A percentile compares a stretch with the other conserved stretches of the same genome.
These are phyloP conservation scores for Lasiodiplodia citricola DNA, from an alignment of 2,329 filamentous ascomycete species.

Conservation along the genomic window DNA sequence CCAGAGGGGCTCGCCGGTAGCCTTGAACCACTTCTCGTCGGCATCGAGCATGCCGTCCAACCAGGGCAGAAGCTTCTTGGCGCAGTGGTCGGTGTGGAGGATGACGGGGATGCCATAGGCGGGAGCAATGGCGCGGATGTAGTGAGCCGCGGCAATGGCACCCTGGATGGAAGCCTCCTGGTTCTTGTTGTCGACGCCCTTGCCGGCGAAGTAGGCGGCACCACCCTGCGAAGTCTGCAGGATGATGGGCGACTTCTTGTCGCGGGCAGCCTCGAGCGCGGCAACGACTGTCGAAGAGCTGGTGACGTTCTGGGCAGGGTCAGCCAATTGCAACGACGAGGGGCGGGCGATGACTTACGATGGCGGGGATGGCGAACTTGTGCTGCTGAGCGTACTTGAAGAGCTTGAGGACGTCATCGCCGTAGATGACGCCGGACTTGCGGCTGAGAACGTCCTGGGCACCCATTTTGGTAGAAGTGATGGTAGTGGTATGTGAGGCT, in stretches of 20 bases:
- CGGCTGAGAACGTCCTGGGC: conserved; percentile 61
- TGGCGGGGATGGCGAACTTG: conserved; percentile 85
- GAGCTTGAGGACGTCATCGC: conserved; percentile 70
- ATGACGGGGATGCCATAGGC: conserved; percentile 82
- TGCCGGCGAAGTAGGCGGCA: conserved; percentile 65
- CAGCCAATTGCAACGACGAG: neutral
- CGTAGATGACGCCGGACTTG: conserved; percentile 68
- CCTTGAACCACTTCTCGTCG: conserved; percentile 95
- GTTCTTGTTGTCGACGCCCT: conserved; percentile 54
- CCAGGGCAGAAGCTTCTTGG: conserved; percentile 99
- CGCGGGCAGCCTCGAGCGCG: conserved; percentile 90
- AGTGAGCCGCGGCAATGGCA: conserved; percentile 83
- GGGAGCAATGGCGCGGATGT: conserved; percentile 86
- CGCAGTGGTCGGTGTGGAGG: conserved; percentile 97
- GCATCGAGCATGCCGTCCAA: conserved; percentile 80
- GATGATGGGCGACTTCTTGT: conserved; percentile 89
- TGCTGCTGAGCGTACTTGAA: conserved; percentile 91
- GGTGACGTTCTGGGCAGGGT: conserved; percentile 72
- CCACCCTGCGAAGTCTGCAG: conserved; percentile 94
- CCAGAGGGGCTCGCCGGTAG: conserved; percentile 90
- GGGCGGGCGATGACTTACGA: conserved; percentile 45
- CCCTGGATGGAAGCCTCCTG: conserved; percentile 90
- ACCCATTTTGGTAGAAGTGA: conserved; percentile 47
- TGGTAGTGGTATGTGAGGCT: conserved; percentile 15
- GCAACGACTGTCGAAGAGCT: conserved; percentile 87